Conservation (phyloP, 1,284 basidiomycete species). For the Ustilago tritici region DNA sequence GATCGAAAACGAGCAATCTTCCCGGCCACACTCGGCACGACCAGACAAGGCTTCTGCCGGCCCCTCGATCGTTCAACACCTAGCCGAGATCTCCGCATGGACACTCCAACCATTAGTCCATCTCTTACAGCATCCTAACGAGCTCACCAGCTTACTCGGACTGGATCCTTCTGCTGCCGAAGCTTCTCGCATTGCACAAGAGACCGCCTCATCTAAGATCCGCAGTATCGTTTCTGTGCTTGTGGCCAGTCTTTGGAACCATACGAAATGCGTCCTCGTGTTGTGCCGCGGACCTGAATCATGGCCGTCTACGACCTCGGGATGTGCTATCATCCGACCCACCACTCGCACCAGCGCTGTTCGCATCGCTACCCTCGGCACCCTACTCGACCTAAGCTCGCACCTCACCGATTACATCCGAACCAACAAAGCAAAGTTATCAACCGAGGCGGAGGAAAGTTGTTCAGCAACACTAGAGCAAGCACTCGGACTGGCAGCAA, state of each 20-base stretch:
- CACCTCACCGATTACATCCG: slow-evolving; percentile 55
- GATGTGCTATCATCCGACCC: slow-evolving; percentile 68
- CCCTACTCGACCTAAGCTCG: slow-evolving; percentile 57
- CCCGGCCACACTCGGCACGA: slow-evolving; percentile 1
- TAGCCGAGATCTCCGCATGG: slow-evolving; percentile 26
- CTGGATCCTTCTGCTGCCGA: slow-evolving; percentile 76
- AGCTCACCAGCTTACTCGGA: slow-evolving; percentile 83
- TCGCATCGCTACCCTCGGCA: slow-evolving; percentile 62
- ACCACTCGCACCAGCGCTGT: slow-evolving; percentile 55
- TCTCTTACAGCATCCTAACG: slow-evolving; percentile 88
- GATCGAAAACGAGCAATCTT: slow-evolving; percentile 31
- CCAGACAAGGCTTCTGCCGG: slow-evolving; percentile 9
- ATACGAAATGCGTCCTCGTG: slow-evolving; percentile 79
- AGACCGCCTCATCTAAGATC: slow-evolving; percentile 72
- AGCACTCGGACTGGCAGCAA: slow-evolving; percentile 36
- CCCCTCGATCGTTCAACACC: slow-evolving; percentile 25
- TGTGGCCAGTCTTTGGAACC: slow-evolving; percentile 77
- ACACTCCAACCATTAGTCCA: slow-evolving; percentile 87
- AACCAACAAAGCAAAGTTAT: slow-evolving; percentile 21
- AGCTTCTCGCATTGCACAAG: slow-evolving; percentile 62
- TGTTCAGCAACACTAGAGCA: slow-evolving; percentile 47
- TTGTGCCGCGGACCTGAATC: slow-evolving; percentile 78
- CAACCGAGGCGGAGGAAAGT: slow-evolving; percentile 10
- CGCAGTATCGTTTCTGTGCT: slow-evolving; percentile 42
- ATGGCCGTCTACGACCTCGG: slow-evolving; percentile 77